Percentiles rank a stretch among this genome's conserved stretches.
Conservation (phyloP, 768 basidiomycete genomes). For the Hemileccinum impolitum region DNA sequence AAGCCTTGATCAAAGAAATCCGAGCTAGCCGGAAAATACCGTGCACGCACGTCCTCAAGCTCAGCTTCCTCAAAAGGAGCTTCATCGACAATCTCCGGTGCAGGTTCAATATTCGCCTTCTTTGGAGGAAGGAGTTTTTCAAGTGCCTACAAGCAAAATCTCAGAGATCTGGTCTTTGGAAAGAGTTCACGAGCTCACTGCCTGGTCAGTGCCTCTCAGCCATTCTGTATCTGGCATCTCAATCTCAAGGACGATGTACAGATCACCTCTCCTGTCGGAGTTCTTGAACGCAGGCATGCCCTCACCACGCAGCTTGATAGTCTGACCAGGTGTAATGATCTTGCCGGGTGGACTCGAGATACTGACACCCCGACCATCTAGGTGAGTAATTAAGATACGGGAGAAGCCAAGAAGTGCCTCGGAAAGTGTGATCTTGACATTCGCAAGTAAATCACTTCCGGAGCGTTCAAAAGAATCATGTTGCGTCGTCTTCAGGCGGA, state of each 20-base stretch:
- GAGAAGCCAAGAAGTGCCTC: constrained; percentile 96
- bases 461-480: constrained; percentile 85
- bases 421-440: constrained; percentile 82
- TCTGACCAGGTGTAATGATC: constrained; percentile 70
- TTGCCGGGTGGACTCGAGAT: constrained; percentile 72
- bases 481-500: constrained; percentile 61
- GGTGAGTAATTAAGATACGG: constrained; percentile 83
- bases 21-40: constrained; percentile 68
- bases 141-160: constrained; percentile 47
- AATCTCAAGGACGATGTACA: constrained; percentile 78
- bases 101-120: constrained; percentile 68
- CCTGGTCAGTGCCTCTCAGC: constrained; percentile 60
- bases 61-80: constrained; percentile 72
- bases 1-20: constrained; percentile 78
- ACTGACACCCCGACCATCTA: constrained; percentile 90
- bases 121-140: constrained; percentile 71
- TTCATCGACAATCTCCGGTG: constrained; percentile 67
- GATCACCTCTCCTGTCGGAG: constrained; percentile 68
- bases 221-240: constrained; percentile 87
- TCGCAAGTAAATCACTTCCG: constrained; percentile 76
- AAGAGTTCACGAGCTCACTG: constrained; percentile 38
- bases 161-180: constrained; percentile 2
- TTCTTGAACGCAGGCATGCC: constrained; percentile 83
- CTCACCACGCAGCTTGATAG: constrained; percentile 75
- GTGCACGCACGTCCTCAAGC: constrained; percentile 80